Percentiles rank a stretch among this genome's conserved stretches.
These are phyloP conservation scores for Fusarium euwallaceae DNA, from an alignment of 2,329 filamentous ascomycete genomes.

Conservation along the genomic window DNA sequence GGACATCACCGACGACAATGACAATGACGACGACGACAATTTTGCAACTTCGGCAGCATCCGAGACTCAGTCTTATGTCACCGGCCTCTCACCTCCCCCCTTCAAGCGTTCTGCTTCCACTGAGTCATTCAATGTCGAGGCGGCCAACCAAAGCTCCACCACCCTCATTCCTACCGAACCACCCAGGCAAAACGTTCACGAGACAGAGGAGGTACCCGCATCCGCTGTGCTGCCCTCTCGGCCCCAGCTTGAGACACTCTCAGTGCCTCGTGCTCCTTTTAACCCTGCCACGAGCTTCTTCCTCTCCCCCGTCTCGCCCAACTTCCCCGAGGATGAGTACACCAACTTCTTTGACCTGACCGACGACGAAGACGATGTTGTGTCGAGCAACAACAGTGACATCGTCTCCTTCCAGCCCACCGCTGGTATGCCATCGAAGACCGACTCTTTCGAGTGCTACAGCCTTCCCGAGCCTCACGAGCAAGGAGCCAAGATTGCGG, in stretches of 20 bases:
- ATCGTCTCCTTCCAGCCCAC: conserved; percentile 46
- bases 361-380: conserved; percentile 58
- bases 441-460: conserved; percentile 55
- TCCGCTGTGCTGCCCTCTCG: conserved; percentile 39
- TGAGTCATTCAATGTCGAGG: conserved; percentile 45
- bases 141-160: conserved; percentile 42
- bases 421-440: conserved; percentile 22
- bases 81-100: conserved; percentile 67
- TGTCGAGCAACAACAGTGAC: conserved; percentile 54
- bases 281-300: conserved; percentile 45
- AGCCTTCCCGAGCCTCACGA: conserved; percentile 58
- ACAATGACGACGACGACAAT: conserved; percentile 72
- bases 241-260: conserved; percentile 40
- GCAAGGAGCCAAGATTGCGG: conserved; percentile 33
- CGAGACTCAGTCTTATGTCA: conserved; percentile 59
- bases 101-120: conserved; percentile 54
- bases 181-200: conserved; percentile 20
- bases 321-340: conserved; percentile 56
- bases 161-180: conserved; percentile 42
- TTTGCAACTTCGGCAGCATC: conserved; percentile 67
- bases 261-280: conserved; percentile 47
- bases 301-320: conserved; percentile 54
- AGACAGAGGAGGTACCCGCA: conserved; percentile 30
- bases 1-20: conserved; percentile 54
- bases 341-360: conserved; percentile 63